phyloP scores from a whole-genome alignment of 2,329 filamentous ascomycete species.

The Scedosporium dehoogii region DNA sequence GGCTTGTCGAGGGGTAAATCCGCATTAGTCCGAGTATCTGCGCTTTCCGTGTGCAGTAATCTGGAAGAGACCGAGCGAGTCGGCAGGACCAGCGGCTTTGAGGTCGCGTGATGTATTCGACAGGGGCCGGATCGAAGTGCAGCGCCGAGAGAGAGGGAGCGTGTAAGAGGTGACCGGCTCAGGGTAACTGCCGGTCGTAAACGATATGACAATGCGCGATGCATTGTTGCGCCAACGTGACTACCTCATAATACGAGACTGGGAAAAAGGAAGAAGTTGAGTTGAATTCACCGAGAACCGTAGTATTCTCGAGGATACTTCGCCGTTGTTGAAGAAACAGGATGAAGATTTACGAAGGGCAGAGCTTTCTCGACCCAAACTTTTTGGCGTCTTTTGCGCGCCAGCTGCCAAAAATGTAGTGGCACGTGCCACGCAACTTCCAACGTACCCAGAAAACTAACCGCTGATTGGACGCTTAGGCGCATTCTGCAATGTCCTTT shows the following conservation, averaged over 20 bases:
- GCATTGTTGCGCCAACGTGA: conserved; percentile 22
- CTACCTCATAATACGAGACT: conserved; percentile 3
- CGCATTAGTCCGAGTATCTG: neutral
- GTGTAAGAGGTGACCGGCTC: neutral
- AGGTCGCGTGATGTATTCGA: neutral
- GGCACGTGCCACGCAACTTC: neutral
- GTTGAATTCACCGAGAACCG: neutral
- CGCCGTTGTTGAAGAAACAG: too few relatives aligned
- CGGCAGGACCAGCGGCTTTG: neutral
- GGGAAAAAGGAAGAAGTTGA: neutral
- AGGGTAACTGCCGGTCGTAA: conserved; percentile 17
- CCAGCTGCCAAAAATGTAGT: neutral
- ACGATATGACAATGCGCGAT: conserved; percentile 32
- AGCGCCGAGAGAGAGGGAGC: neutral
- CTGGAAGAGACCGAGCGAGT: neutral
- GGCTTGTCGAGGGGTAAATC: neutral
- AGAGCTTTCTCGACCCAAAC: neutral
- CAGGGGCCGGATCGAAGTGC: neutral
- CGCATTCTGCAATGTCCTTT: neutral
- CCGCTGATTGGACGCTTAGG: neutral
- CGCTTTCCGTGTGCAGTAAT: neutral
- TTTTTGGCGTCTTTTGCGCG: too few relatives aligned
- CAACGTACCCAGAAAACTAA: neutral
- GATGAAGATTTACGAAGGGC: neutral
- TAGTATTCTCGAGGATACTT: too few relatives aligned